phyloP scores from a whole-genome alignment of 2,329 filamentous ascomycete species.

The Colletotrichum neosansevieriae region DNA sequence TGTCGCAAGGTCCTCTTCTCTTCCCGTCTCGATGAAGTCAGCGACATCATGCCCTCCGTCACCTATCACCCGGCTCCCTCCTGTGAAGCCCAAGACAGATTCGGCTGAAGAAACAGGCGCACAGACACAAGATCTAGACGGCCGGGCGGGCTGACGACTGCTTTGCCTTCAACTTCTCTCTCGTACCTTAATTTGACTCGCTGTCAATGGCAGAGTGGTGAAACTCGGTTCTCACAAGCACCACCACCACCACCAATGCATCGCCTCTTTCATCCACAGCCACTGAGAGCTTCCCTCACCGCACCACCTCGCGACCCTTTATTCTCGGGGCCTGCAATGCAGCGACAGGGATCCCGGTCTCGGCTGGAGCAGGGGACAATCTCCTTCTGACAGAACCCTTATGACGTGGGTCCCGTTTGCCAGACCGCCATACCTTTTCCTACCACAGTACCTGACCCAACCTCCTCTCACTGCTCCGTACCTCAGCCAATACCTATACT shows the following conservation, averaged over 20 bases:
- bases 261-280: constrained; percentile 19
- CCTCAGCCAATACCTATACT: not conserved
- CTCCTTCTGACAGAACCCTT: constrained; percentile 7
- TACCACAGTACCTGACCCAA: not conserved
- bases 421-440: constrained; percentile 10
- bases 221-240: constrained; percentile 6
- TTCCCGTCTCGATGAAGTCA: constrained; percentile 1
- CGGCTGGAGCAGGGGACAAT: constrained; percentile 22
- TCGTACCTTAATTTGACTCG: not conserved
- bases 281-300: constrained; percentile 24
- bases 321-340: constrained; percentile 22
- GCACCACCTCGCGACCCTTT: constrained; percentile 31
- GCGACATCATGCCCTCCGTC: not conserved
- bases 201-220: constrained; percentile 1
- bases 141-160: too few species aligned
- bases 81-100: not conserved
- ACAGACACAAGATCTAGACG: not conserved
- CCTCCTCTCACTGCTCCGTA: constrained; percentile 4
- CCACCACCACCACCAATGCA: not conserved
- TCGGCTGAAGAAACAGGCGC: not conserved
- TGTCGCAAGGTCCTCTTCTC: not conserved
- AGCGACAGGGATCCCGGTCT: constrained; percentile 28
- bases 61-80: not conserved
- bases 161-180: too few species aligned
- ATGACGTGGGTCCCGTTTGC: constrained; percentile 27